Evolutionary conservation across 805 yeast genomes (phyloP), one percentile per base, ranked within the genome.

Genomic region (Saitoella complicata): DNA sequence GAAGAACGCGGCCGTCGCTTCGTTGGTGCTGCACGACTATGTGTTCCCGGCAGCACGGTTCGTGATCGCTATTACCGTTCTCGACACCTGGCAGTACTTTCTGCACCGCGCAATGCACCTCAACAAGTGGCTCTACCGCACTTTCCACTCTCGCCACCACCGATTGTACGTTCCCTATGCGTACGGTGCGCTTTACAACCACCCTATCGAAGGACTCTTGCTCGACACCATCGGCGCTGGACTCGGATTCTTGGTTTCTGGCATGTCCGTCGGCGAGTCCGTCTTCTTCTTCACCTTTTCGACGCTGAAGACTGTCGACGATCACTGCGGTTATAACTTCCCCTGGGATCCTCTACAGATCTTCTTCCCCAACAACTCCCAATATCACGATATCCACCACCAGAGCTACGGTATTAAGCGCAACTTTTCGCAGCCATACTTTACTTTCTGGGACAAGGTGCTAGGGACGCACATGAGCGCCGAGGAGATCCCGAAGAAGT

Each of bases 311-410:
- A 91, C 98, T 1, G 43, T 91, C 42, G 97, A 91, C 60, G 98
- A 91, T 61, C 98, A 91, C 64, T 91, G 97, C 62, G 98, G 98
- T n/a, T 91, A 88, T 62, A 76, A 87, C 31, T 68, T 91, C 45
- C 97, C 97, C 10, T 81, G 68, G 60, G 98, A 91, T 62, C 76
- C 87, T 21, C 81, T 91, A 70, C 98, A 91, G 68, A 58, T 76
- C 38, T 46, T 88, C 21, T 91, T 91, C 73, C 97, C 96, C 51
- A 91, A 91, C 66, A 86, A 91, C 59, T 81, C 97, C 9, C 80
- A 86, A 32, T 91, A 86, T 62, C 98, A 91, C 58, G 98, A 91
- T 63, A 87, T 91, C 54, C 98, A 91, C 60, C 98, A 91, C 64
- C 98, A 91, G 69, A 76, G 75, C 55, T 91, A 88, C 70, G 98